Conservation (phyloP, 140 eudicot species). For the Oenanthe javanica region DNA sequence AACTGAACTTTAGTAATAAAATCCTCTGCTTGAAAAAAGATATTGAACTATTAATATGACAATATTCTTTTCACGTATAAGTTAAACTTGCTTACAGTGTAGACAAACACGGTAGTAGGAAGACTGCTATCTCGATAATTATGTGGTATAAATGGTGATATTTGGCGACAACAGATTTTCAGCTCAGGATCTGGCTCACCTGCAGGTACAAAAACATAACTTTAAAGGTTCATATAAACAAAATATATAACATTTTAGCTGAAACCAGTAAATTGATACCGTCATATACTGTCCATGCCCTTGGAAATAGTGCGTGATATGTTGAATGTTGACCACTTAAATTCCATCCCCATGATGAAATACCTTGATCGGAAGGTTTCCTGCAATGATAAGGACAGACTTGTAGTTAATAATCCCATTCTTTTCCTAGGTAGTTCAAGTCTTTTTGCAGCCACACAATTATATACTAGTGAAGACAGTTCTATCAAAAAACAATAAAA, state of each 20-base stretch:
- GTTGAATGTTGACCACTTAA: constrained; percentile 91
- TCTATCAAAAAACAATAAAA: too few relatives aligned
- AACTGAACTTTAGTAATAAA: not conserved
- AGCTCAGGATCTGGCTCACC: constrained; percentile 99
- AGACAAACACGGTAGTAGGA: constrained; percentile 90
- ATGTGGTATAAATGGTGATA: constrained; percentile 96
- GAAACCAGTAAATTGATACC: constrained; percentile 34
- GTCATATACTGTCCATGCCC: constrained; percentile 97
- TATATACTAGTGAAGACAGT: too few relatives aligned
- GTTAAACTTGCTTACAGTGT: constrained; percentile 49
- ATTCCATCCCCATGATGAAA: constrained; percentile 99
- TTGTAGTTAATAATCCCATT: not conserved
- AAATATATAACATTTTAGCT: not conserved
- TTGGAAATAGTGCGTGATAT: constrained; percentile 87
- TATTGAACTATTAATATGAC: not conserved
- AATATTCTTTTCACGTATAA: not conserved
- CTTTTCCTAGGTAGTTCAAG: not conserved
- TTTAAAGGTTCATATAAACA: not conserved
- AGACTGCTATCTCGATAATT: constrained; percentile 97
- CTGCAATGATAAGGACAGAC: constrained; percentile 19
- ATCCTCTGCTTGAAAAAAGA: not conserved
- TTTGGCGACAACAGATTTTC: constrained; percentile 88
- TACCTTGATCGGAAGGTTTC: constrained; percentile 68
- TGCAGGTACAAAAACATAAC: constrained; percentile 19
- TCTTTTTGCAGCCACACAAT: not conserved